Evolutionary conservation across 371 early-diverging fungal species (phyloP).

Genomic region (Mucor piriformis): DNA sequence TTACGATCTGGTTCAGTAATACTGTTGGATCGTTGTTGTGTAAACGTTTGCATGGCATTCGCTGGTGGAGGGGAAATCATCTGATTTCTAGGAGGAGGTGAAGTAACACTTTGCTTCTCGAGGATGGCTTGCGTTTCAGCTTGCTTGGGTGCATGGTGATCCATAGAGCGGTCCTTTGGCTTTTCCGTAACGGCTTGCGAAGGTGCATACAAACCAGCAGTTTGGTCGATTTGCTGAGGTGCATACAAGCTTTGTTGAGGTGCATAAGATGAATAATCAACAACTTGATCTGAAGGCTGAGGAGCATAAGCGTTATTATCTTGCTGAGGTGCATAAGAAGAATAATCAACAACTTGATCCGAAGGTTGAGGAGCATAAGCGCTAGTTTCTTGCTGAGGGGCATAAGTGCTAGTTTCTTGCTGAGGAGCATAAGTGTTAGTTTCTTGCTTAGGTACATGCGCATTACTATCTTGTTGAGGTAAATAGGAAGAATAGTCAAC

Average conservation of each 20-base stretch:
- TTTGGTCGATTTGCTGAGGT: background rate
- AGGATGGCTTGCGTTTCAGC: background rate
- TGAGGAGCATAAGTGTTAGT: background rate
- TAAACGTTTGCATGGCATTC: background rate
- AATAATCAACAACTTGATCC: background rate
- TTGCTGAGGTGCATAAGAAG: background rate
- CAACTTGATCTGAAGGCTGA: background rate
- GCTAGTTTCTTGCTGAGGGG: background rate
- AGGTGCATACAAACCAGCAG: background rate
- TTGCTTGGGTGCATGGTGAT: too few species aligned
- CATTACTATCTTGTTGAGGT: background rate
- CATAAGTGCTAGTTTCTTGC: background rate
- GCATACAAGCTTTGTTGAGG: background rate
- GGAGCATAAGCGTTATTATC: background rate
- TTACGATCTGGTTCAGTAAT: constrained; percentile 11
- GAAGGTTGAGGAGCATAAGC: background rate
- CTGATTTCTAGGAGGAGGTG: background rate
- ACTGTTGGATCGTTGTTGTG: constrained; percentile 16
- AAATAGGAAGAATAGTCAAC: background rate
- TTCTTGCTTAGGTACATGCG: background rate
- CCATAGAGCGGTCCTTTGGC: too few species aligned
- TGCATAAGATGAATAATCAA: background rate
- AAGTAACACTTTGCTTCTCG: background rate
- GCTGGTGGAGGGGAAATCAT: background rate
- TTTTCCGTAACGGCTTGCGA: too few species aligned